phyloP scores from a whole-genome alignment of 768 basidiomycete species.

The Boletus sp. region DNA sequence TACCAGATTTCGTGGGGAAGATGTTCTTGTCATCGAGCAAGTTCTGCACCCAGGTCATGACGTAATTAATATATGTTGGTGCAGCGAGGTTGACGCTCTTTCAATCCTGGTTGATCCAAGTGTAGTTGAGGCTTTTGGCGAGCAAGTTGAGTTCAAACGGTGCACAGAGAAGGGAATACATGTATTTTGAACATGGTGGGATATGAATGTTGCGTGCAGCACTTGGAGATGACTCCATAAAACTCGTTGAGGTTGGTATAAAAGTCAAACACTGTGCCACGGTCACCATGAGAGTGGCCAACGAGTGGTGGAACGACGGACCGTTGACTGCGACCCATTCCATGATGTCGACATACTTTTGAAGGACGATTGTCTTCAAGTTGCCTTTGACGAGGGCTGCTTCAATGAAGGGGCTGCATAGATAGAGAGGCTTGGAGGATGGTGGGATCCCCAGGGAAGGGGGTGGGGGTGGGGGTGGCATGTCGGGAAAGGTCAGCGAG shows the following conservation, averaged over 20 bases:
- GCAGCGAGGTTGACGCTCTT: conserved; percentile 87
- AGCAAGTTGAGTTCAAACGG: background rate
- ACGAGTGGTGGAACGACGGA: conserved; percentile 38
- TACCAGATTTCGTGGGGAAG: too few relatives aligned
- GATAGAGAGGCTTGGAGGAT: conserved; percentile 68
- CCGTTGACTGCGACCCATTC: conserved; percentile 97
- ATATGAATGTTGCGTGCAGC: conserved; percentile 87
- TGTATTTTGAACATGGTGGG: conserved; percentile 89
- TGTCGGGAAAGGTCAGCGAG: conserved; percentile 54
- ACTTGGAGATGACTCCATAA: conserved; percentile 91
- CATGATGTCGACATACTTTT: conserved; percentile 93
- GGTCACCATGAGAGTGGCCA: background rate
- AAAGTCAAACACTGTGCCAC: conserved; percentile 83
- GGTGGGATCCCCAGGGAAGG: conserved; percentile 35
- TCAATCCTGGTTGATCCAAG: conserved; percentile 91
- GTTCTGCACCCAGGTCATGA: conserved; percentile 90
- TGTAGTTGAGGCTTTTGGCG: conserved; percentile 75
- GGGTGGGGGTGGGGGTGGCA: conserved; percentile 40
- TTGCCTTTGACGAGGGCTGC: conserved; percentile 96
- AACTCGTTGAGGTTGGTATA: conserved; percentile 97
- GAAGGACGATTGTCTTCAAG: conserved; percentile 97
- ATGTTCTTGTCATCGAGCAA: too few relatives aligned
- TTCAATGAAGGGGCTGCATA: conserved; percentile 93
- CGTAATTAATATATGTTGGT: conserved; percentile 96
- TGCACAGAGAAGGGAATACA: conserved; percentile 3